phyloP scores from a whole-genome alignment of 768 basidiomycete genomes.

The Leccinum obscurum region DNA sequence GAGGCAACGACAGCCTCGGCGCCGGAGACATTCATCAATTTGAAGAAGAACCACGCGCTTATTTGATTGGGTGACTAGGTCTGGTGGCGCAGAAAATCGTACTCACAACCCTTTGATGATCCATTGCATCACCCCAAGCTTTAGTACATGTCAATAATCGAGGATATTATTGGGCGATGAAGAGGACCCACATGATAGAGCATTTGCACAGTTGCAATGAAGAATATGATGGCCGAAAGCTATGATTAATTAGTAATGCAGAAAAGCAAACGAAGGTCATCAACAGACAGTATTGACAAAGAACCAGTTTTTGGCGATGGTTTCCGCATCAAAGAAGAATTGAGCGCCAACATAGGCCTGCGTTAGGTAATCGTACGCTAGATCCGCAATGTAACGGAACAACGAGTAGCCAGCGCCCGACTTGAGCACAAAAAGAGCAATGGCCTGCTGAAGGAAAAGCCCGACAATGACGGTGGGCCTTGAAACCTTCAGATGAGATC shows the following conservation, averaged over 20 bases:
- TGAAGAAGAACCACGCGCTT: slow-evolving; percentile 93
- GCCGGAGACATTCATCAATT: slow-evolving; percentile 88
- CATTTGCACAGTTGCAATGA: slow-evolving; percentile 92
- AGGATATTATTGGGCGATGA: neutral
- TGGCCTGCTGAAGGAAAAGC: slow-evolving; percentile 78
- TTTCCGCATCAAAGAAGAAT: slow-evolving; percentile 80
- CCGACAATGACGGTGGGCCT: slow-evolving; percentile 90
- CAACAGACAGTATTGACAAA: slow-evolving; percentile 71
- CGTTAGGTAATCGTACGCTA: slow-evolving; percentile 77
- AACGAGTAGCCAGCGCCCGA: slow-evolving; percentile 77
- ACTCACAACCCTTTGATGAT: slow-evolving; percentile 79
- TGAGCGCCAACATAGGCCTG: slow-evolving; percentile 67
- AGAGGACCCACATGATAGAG: slow-evolving; percentile 61
- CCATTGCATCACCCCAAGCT: slow-evolving; percentile 92
- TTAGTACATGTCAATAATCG: slow-evolving; percentile 3
- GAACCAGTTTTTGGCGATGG: slow-evolving; percentile 74
- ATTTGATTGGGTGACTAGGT: slow-evolving; percentile 1
- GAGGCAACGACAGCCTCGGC: slow-evolving; percentile 93
- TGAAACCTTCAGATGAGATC: slow-evolving; percentile 2
- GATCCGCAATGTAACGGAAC: slow-evolving; percentile 79
- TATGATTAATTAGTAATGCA: slow-evolving; percentile 30
- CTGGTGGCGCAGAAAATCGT: neutral
- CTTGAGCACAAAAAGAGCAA: slow-evolving; percentile 90
- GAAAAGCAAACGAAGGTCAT: slow-evolving; percentile 7
- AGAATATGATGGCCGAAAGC: slow-evolving; percentile 86